phyloP scores from a whole-genome alignment of 129 eudicot species.

The Saussurea involucrata region DNA sequence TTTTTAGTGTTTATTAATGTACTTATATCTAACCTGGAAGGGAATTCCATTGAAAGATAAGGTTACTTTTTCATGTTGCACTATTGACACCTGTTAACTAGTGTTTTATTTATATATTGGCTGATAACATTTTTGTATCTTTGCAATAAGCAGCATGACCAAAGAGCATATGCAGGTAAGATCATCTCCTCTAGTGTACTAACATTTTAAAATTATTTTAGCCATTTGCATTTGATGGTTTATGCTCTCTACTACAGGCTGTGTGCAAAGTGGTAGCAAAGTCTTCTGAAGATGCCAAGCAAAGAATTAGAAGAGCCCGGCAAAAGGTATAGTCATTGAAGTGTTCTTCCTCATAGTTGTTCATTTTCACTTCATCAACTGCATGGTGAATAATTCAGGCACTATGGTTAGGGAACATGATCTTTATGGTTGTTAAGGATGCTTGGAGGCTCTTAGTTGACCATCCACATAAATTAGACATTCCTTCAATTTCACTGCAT shows the following conservation, averaged over 20 bases:
- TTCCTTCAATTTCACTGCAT: not conserved
- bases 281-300: slow-evolving; percentile 89
- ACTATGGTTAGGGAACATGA: not conserved
- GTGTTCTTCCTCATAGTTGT: not conserved
- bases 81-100: not conserved
- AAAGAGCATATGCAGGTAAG: slow-evolving; percentile 90
- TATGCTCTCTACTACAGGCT: slow-evolving; percentile 46
- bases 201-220: not conserved
- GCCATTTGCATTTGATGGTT: slow-evolving; percentile 9
- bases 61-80: not conserved
- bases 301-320: slow-evolving; percentile 88
- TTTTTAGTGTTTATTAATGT: not conserved
- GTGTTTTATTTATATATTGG: slow-evolving; percentile 7
- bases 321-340: slow-evolving; percentile 61
- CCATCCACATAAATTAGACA: not conserved
- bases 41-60: not conserved
- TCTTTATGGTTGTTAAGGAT: not conserved
- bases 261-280: slow-evolving; percentile 86
- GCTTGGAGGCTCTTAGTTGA: not conserved
- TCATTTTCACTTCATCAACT: slow-evolving; percentile 1
- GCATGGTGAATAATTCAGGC: not conserved
- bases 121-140: slow-evolving; percentile 20
- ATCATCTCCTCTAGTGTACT: not conserved
- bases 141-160: slow-evolving; percentile 61
- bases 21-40: not conserved